Percentiles rank a stretch among this genome's conserved stretches.
Evolutionary conservation across 345 rosid species (phyloP).

Genomic region (Gossypium stocksii): DNA sequence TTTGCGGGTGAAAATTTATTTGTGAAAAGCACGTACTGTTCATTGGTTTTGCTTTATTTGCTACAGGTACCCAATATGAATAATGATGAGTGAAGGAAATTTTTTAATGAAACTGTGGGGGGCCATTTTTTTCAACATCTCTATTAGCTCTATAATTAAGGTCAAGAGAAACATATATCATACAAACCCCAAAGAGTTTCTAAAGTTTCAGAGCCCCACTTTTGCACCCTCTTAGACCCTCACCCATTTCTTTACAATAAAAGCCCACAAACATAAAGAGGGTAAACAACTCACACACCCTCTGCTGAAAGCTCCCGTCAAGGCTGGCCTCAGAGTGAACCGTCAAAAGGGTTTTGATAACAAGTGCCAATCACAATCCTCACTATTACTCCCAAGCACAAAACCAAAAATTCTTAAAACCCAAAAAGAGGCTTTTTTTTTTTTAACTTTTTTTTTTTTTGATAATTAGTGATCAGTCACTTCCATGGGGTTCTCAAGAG

Average conservation of each 20-base stretch:
- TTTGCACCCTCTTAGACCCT: conserved; percentile 8
- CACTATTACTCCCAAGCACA: conserved; percentile 7
- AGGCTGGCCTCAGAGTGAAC: conserved; percentile 3
- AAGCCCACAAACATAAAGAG: conserved; percentile 12
- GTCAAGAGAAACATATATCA: conserved; percentile 11
- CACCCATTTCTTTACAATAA: conserved; percentile 15
- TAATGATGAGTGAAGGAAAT: no score
- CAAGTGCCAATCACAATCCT: conserved; percentile 20
- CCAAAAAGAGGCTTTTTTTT: conserved; percentile 15
- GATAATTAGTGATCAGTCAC: conserved; percentile 4
- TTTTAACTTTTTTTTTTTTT: not conserved
- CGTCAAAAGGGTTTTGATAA: not conserved
- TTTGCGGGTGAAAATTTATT: no score
- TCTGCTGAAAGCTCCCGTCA: not conserved
- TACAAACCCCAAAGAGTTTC: conserved; percentile 11
- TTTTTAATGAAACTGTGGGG: not conserved
- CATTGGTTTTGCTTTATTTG: no score
- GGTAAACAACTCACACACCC: conserved; percentile 18
- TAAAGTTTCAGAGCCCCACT: conserved; percentile 10
- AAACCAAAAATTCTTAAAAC: conserved; percentile 9
- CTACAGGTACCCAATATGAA: no score
- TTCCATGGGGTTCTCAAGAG: conserved; percentile 9
- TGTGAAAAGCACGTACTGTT: no score
- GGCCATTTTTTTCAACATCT: not conserved
- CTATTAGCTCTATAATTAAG: not conserved